Conservation (phyloP, 345 rosid genomes). For the Eutrema yunnanense region DNA sequence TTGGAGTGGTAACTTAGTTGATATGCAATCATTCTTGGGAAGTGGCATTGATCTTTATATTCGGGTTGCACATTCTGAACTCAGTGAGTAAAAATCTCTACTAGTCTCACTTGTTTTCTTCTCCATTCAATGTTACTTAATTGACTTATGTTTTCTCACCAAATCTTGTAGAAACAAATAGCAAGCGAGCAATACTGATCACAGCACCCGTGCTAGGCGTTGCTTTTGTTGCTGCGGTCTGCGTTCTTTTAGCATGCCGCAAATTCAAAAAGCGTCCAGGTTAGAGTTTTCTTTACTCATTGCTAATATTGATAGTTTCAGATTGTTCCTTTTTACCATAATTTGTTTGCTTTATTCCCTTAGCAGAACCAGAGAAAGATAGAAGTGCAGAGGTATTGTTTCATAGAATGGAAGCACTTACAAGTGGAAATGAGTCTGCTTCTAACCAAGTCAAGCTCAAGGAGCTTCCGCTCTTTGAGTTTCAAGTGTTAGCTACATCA, state of each 20-base stretch:
- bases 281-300: background rate
- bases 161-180: constrained; percentile 9
- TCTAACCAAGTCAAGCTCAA: constrained; percentile 32
- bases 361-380: constrained; percentile 2
- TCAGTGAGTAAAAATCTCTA: constrained; percentile 21
- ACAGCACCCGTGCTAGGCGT: background rate
- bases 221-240: background rate
- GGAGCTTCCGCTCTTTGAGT: constrained; percentile 34
- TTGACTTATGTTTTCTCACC: background rate
- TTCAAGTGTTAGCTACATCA: constrained; percentile 42
- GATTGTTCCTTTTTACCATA: background rate
- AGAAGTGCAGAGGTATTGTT: constrained; percentile 24
- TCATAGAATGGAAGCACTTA: constrained; percentile 24
- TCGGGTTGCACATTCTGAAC: constrained; percentile 40
- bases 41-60: constrained; percentile 39
- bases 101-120: background rate
- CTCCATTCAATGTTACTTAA: background rate
- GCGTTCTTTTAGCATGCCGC: constrained; percentile 16
- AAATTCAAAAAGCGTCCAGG: constrained; percentile 18
- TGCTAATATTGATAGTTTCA: background rate
- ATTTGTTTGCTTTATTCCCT: background rate
- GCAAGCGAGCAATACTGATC: background rate
- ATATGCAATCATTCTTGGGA: constrained; percentile 26
- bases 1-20: constrained; percentile 41
- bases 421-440: constrained; percentile 20